Percentiles rank a stretch among this genome's conserved stretches.
phyloP scores from a whole-genome alignment of 1,284 basidiomycete genomes.

The Fomes fomentarius region DNA sequence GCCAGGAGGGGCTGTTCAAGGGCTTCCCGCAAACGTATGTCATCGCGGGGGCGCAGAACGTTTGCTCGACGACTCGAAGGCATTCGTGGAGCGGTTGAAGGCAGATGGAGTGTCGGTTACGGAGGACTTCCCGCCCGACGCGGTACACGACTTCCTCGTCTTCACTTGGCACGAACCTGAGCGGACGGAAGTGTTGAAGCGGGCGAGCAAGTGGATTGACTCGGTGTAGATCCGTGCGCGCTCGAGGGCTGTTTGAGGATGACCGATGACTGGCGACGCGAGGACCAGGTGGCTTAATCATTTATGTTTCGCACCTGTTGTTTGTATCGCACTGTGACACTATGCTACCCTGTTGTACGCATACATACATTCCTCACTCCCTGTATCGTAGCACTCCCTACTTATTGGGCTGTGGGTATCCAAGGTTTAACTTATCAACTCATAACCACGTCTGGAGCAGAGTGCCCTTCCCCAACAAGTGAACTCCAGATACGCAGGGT shows the following conservation, averaged over 20 bases:
- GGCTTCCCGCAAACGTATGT: slow-evolving; percentile 29
- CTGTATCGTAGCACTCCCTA: too few relatives aligned
- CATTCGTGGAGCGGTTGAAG: slow-evolving; percentile 21
- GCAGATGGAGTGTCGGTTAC: slow-evolving; percentile 19
- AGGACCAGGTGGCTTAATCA: background rate
- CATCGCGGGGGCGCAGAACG: slow-evolving; percentile 29
- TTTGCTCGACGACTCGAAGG: slow-evolving; percentile 26
- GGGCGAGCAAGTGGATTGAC: slow-evolving; percentile 16
- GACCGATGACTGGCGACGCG: too few relatives aligned
- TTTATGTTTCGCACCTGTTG: too few relatives aligned
- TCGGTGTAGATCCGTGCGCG: background rate
- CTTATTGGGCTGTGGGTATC: too few relatives aligned
- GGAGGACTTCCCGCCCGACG: slow-evolving; percentile 18
- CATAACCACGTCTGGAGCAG: background rate
- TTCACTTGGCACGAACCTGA: slow-evolving; percentile 27
- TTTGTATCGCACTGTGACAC: too few relatives aligned
- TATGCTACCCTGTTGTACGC: too few relatives aligned
- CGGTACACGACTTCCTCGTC: slow-evolving; percentile 23
- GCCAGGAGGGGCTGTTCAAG: slow-evolving; percentile 18
- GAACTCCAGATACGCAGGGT: background rate
- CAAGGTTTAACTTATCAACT: too few relatives aligned
- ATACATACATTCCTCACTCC: too few relatives aligned
- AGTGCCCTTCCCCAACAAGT: background rate
- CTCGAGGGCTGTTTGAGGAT: too few relatives aligned
- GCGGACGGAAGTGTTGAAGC: slow-evolving; percentile 17